These are phyloP conservation scores for Meyerozyma sp. DNA, from an alignment of 1,139 yeast species.

Conservation along the genomic window DNA sequence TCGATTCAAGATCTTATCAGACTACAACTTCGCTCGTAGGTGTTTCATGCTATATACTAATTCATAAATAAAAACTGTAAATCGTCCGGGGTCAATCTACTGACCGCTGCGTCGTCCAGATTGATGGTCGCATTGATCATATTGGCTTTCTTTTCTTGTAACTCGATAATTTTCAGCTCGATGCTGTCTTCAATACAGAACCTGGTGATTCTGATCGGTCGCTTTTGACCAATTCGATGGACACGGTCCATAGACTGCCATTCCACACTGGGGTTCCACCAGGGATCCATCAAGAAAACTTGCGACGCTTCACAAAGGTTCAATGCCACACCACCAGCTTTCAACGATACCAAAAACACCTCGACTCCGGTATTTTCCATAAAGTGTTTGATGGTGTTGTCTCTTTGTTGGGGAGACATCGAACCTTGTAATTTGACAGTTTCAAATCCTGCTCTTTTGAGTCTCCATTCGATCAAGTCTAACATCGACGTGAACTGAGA, in stretches of 20 bases:
- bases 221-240: slow-evolving; percentile 91
- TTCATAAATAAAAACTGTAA: slow-evolving; percentile 87
- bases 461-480: slow-evolving; percentile 91
- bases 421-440: slow-evolving; percentile 93
- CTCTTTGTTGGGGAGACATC: slow-evolving; percentile 94
- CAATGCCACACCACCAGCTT: slow-evolving; percentile 98
- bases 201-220: slow-evolving; percentile 92
- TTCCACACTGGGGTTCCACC: slow-evolving; percentile 99
- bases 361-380: slow-evolving; percentile 91
- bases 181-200: slow-evolving; percentile 94
- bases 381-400: slow-evolving; percentile 81
- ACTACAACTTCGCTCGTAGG: too few species aligned
- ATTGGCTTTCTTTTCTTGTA: slow-evolving; percentile 94
- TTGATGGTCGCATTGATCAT: slow-evolving; percentile 97
- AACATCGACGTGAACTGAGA: slow-evolving; percentile 96
- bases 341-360: slow-evolving; percentile 86
- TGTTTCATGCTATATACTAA: slow-evolving; percentile 16
- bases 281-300: slow-evolving; percentile 90
- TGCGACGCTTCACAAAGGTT: slow-evolving; percentile 96
- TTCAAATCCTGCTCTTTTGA: slow-evolving; percentile 88
- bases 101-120: slow-evolving; percentile 86
- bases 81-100: slow-evolving; percentile 83
- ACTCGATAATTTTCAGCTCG: slow-evolving; percentile 89
- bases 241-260: slow-evolving; percentile 99
- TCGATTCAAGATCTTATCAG: too few species aligned